Conservation (phyloP, 2,329 filamentous ascomycete genomes). For the Trichoderma sp. region DNA sequence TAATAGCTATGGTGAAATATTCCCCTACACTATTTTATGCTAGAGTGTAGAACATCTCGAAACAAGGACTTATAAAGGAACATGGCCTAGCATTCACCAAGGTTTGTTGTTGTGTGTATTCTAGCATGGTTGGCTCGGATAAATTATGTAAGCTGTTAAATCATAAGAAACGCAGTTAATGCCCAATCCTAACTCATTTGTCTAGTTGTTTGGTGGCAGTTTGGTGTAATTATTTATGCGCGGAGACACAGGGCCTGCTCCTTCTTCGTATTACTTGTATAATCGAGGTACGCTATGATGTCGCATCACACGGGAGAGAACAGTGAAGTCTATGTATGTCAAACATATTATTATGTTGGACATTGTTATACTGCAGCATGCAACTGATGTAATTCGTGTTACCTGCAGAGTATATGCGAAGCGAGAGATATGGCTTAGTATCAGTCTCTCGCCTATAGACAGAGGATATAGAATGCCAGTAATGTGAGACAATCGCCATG, state of each 20-base stretch:
- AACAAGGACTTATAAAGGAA: neutral
- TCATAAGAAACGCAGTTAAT: neutral
- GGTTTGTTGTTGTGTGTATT: neutral
- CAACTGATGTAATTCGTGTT: neutral
- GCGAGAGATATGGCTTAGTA: neutral
- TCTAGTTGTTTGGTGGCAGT: neutral
- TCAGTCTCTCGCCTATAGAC: neutral
- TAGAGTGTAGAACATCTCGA: neutral
- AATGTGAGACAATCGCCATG: neutral
- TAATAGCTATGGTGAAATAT: neutral
- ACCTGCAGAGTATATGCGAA: neutral
- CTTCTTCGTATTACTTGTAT: neutral
- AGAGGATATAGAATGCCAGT: neutral
- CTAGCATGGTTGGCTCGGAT: neutral
- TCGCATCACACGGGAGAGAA: neutral
- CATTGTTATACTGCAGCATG: neutral
- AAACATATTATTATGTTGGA: neutral
- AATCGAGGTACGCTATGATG: neutral
- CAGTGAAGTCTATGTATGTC: neutral
- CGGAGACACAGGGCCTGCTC: neutral
- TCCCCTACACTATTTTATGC: neutral
- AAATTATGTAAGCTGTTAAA: neutral
- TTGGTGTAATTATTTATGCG: neutral
- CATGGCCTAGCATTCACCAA: neutral
- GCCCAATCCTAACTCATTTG: neutral